phyloP scores from a whole-genome alignment of 345 rosid genomes.

The Brassica rapa region DNA sequence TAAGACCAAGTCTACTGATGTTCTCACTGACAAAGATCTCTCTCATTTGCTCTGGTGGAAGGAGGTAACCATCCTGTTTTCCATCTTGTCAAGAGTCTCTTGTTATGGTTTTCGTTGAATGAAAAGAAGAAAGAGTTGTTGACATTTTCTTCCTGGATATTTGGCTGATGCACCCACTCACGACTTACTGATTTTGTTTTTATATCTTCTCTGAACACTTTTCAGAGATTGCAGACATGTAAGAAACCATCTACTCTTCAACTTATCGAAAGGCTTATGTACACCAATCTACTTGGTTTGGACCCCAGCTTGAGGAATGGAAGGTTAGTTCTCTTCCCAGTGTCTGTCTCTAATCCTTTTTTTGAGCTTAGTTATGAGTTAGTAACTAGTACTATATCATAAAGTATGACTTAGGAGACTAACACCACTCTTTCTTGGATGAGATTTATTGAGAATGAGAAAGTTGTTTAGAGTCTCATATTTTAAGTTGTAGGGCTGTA shows the following conservation, averaged over 20 bases:
- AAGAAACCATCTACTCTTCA: conserved; percentile 81
- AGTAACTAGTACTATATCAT: background rate
- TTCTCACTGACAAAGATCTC: conserved; percentile 63
- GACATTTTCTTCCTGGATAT: background rate
- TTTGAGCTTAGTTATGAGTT: background rate
- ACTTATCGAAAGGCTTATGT: conserved; percentile 65
- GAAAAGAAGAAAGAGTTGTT: background rate
- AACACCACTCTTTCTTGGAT: background rate
- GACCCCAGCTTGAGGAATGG: conserved; percentile 80
- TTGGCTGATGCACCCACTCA: background rate
- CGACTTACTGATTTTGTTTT: background rate
- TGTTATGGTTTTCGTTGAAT: background rate
- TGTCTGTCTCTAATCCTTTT: background rate
- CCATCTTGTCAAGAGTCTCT: conserved; percentile 11
- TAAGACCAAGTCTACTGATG: conserved; percentile 43
- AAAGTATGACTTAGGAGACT: conserved; percentile 3
- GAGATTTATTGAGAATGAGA: background rate
- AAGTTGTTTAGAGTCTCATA: background rate
- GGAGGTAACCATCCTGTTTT: conserved; percentile 51
- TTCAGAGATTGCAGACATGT: conserved; percentile 78
- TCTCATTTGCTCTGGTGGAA: conserved; percentile 86
- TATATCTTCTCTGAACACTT: conserved; percentile 3
- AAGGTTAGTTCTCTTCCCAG: conserved; percentile 49
- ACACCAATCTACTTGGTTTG: conserved; percentile 76
- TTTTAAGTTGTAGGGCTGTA: background rate